phyloP scores from a whole-genome alignment of 2,329 filamentous ascomycete genomes.

The Xylogone sp. region DNA sequence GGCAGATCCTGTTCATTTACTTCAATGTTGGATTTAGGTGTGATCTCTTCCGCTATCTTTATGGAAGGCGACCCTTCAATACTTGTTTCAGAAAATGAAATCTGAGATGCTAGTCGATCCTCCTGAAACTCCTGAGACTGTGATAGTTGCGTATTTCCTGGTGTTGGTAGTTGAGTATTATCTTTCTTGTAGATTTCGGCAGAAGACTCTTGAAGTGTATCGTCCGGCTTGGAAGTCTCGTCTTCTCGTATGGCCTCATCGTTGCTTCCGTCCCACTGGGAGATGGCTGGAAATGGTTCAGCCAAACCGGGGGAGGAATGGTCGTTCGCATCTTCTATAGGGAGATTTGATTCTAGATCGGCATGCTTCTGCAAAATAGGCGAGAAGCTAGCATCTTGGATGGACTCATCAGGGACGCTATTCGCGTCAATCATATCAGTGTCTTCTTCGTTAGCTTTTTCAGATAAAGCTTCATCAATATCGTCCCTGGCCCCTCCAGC shows the following conservation, averaged over 20 bases:
- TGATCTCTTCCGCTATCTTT: neutral
- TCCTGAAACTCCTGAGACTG: slow-evolving; percentile 6
- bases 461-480: neutral
- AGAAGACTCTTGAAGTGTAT: neutral
- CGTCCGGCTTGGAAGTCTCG: neutral
- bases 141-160: slow-evolving; percentile 20
- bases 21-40: neutral
- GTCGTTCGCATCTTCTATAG: neutral
- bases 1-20: no score
- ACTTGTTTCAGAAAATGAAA: neutral
- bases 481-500: neutral
- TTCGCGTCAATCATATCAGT: neutral
- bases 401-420: neutral
- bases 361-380: neutral
- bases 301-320: neutral
- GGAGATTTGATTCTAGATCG: neutral
- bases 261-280: slow-evolving; percentile 2
- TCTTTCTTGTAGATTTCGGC: neutral
- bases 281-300: neutral
- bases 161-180: slow-evolving; percentile 20
- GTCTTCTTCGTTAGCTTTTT: neutral
- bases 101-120: slow-evolving; percentile 2
- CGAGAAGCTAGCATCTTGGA: neutral
- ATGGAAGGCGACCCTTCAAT: neutral
- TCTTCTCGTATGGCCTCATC: neutral